Evolutionary conservation across 2,329 filamentous ascomycete species (phyloP).

Genomic region (Colletotrichum eleusines): DNA sequence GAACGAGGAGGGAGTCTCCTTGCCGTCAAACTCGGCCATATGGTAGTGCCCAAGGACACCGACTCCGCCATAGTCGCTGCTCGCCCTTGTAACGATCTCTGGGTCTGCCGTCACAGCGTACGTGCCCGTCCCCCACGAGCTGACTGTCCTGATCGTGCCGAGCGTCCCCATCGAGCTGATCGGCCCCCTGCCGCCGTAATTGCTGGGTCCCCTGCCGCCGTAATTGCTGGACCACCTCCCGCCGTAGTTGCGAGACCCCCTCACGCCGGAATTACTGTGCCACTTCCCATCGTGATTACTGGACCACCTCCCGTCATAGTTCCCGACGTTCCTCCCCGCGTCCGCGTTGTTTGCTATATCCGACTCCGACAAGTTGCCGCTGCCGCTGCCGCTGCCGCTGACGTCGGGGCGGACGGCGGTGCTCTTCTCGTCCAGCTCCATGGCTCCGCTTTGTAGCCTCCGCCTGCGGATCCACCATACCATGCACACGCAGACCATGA

Average conservation of each 20-base stretch:
- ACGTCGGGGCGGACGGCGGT: background rate
- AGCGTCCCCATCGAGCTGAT: background rate
- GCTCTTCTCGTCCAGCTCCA: conserved; percentile 22
- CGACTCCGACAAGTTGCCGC: conserved; percentile 6
- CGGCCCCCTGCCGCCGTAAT: background rate
- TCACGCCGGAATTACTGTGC: conserved; percentile 14
- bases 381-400: background rate
- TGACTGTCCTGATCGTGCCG: background rate
- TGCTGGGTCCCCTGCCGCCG: background rate
- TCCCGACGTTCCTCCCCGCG: conserved; percentile 23
- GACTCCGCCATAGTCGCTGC: conserved; percentile 30
- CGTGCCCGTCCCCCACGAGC: conserved; percentile 36
- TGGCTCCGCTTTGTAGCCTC: conserved; percentile 6
- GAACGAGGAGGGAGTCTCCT: too few species aligned
- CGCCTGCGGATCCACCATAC: conserved; percentile 32
- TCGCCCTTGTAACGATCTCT: conserved; percentile 14
- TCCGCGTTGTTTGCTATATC: conserved; percentile 23
- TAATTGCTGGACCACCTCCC: background rate
- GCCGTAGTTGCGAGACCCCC: background rate
- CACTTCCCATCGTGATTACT: background rate
- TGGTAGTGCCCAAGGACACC: background rate
- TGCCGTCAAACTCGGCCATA: too few species aligned
- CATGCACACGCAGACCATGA: conserved; percentile 24
- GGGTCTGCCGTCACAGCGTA: background rate
- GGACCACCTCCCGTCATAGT: too few species aligned